Base-by-base conservation (phyloP, 1,284 basidiomycete species). In the Ceratobasidium sp. region DNA sequence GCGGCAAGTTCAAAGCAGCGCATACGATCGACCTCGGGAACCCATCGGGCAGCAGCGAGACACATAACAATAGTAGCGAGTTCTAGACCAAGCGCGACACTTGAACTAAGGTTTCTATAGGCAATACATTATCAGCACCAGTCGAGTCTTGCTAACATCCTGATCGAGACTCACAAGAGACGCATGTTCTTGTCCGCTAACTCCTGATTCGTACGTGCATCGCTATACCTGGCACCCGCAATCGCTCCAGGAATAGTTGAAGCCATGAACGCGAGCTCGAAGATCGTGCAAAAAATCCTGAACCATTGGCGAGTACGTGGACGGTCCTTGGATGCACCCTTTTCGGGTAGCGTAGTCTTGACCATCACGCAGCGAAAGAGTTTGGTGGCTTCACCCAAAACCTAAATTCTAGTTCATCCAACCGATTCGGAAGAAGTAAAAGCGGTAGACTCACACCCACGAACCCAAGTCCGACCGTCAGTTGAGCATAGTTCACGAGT, bases 1-100 rank as follows among this genome's bases (percentile, higher is more conserved):
- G 50, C 50, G n/a, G 64, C 64, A 16, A 69, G 64, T n/a, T 69
- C 64, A 28, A 43, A 55, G 36, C 64, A 69, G 18, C 64, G 64
- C 64, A 21, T 57, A n/a, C 52, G 64, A 26, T 69, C 26, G 52
- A 69, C 52, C 26, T 55, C 64, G 28, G 52, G 52, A 34, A 57
- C 64, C 43, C 52, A 55, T 8, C 28, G 26, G 4, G 50, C 50
- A 6, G 52, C 50, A 2, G 34, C 34, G 8, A 69, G 52, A 3
- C 50, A 69, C 30, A 28, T 26, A 12, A 69, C n/a, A 3, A 69
- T 50, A 14, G 52, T 69, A 0, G 21, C 39, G 12, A 57, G 10
- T 28, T 43, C 48, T 3, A 69, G 28, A 18, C 34, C 64, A n/a
- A 69, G 36, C 52, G 30, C 64, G 9, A 69, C 64, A 14, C 36